Evolutionary conservation across 2,329 filamentous ascomycete species (phyloP).

Genomic region (Colletotrichum karsti): DNA sequence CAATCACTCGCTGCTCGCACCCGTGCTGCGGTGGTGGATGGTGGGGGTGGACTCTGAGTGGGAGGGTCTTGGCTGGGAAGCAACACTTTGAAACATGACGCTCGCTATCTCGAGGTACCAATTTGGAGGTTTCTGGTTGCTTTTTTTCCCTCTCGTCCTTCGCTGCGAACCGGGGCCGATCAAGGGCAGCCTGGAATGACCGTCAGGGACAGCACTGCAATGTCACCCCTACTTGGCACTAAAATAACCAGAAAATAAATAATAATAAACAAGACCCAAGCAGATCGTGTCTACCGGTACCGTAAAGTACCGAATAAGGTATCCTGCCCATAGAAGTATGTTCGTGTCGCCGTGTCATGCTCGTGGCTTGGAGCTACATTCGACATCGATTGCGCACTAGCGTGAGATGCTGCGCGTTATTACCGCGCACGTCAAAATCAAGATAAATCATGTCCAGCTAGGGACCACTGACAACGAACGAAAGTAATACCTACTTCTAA

Average conservation of each 20-base stretch:
- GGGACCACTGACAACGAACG: background rate
- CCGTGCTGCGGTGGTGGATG: conserved; percentile 9
- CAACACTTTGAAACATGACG: conserved; percentile 18
- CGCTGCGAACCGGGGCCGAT: background rate
- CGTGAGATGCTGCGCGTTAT: background rate
- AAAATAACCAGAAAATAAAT: background rate
- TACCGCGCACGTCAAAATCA: background rate
- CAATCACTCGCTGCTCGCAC: background rate
- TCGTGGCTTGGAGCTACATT: background rate
- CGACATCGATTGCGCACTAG: background rate
- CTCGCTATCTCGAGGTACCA: too few relatives aligned
- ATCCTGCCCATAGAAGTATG: too few relatives aligned
- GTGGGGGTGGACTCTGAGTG: conserved; percentile 23
- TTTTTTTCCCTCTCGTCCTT: background rate
- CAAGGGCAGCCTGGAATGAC: conserved; percentile 4
- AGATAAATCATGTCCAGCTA: background rate
- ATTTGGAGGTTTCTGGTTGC: too few relatives aligned
- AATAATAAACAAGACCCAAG: background rate
- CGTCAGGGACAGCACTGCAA: background rate
- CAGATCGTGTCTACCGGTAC: background rate
- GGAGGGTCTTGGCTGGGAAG: conserved; percentile 15
- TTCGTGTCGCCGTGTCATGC: conserved; percentile 3
- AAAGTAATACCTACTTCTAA: background rate
- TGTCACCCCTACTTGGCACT: background rate
- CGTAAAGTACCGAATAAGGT: too few relatives aligned